A percentile compares a stretch with the other conserved stretches of the same genome.
phyloP scores from a whole-genome alignment of 306 rosid genomes.

The Carpinus viminea region DNA sequence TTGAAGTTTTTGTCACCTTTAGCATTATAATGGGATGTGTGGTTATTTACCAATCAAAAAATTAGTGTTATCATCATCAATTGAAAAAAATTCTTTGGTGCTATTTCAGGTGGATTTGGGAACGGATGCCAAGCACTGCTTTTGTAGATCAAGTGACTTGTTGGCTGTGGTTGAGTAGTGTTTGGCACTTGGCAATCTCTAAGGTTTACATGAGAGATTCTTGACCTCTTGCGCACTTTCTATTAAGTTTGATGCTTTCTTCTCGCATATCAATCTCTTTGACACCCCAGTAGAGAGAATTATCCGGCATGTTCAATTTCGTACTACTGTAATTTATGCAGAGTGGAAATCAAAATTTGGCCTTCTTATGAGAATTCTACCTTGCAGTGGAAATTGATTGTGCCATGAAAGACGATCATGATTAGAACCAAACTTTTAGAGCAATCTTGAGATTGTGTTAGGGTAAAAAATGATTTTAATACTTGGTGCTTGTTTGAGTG shows the following conservation, averaged over 20 bases:
- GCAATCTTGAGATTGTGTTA: no score
- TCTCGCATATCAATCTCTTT: background rate
- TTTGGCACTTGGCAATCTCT: background rate
- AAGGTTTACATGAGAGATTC: background rate
- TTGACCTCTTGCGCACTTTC: background rate
- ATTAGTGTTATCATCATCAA: background rate
- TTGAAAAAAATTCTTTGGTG: background rate
- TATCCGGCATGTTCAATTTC: background rate
- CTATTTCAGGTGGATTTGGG: constrained; percentile 90
- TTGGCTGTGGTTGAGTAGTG: constrained; percentile 78
- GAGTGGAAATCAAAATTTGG: background rate
- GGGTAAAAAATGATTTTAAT: no score
- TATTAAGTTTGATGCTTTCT: background rate
- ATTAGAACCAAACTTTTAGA: background rate
- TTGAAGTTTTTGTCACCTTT: background rate
- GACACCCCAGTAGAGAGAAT: background rate
- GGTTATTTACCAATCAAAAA: background rate
- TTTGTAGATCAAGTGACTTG: constrained; percentile 80
- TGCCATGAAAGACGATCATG: background rate
- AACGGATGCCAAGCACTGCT: constrained; percentile 68
- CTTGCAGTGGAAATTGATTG: background rate
- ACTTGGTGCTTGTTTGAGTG: no score
- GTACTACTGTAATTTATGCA: background rate
- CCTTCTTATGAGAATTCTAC: background rate
- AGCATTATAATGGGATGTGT: background rate